Evolutionary conservation across 1,284 basidiomycete genomes (phyloP).

Genomic region (Rhodotorula sp.): DNA sequence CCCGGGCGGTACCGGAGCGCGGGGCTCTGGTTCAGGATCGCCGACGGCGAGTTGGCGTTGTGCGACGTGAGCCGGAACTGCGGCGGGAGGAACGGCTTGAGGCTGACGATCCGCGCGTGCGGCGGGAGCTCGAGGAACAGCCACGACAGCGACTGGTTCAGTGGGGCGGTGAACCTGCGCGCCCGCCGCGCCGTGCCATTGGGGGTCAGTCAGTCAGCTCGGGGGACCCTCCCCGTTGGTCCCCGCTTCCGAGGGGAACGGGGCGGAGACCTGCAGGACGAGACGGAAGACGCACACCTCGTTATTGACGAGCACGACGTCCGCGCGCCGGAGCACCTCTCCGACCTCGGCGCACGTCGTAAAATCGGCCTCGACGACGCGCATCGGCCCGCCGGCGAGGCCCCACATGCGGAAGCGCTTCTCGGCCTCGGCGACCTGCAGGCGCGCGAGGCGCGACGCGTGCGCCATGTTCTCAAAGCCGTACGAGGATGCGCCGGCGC

Average conservation of each 20-base stretch:
- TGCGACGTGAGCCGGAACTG: conserved; percentile 35
- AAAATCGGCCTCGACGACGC: conserved; percentile 59
- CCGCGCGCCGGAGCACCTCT: conserved; percentile 53
- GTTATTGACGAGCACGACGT: conserved; percentile 62
- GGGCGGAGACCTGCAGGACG: background rate
- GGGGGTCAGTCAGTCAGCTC: background rate
- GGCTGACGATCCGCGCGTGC: conserved; percentile 56
- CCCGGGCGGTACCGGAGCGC: conserved; percentile 35
- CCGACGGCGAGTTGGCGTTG: conserved; percentile 38
- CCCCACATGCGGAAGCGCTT: conserved; percentile 58
- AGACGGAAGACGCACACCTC: conserved; percentile 49
- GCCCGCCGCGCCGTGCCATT: background rate
- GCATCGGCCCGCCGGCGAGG: conserved; percentile 52
- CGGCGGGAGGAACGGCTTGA: conserved; percentile 51
- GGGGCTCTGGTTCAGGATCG: conserved; percentile 41
- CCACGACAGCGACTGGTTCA: conserved; percentile 58
- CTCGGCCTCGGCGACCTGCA: conserved; percentile 56
- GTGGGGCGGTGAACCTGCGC: conserved; percentile 53
- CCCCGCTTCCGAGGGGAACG: background rate
- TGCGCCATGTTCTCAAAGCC: conserved; percentile 59
- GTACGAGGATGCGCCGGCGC: conserved; percentile 54
- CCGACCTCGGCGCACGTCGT: conserved; percentile 50
- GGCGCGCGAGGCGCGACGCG: conserved; percentile 55
- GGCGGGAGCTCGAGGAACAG: conserved; percentile 61
- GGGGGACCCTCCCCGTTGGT: too few relatives aligned